Percentiles rank a stretch among this genome's conserved stretches.
Conservation (phyloP, 2,329 filamentous ascomycete genomes). For the Colletotrichum scovillei region DNA sequence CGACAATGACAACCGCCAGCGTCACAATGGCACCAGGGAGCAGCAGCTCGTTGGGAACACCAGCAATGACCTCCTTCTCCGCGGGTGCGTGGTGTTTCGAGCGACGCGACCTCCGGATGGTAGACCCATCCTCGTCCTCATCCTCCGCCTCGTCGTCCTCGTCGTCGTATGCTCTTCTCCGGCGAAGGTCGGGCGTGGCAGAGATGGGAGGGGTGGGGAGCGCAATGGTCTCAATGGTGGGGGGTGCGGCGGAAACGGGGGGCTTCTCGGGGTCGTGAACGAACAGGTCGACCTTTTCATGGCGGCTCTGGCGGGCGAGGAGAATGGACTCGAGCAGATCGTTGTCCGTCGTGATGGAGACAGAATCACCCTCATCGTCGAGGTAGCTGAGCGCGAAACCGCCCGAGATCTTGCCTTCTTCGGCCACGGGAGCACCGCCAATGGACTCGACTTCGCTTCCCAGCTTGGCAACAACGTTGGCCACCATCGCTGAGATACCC, state of each 20-base stretch:
- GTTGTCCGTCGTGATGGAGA: slow-evolving; percentile 95
- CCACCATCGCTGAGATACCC: slow-evolving; percentile 83
- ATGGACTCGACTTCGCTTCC: slow-evolving; percentile 85
- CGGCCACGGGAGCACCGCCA: slow-evolving; percentile 81
- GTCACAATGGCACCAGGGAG: slow-evolving; percentile 95
- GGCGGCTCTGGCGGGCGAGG: slow-evolving; percentile 79
- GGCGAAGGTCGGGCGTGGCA: slow-evolving; percentile 57
- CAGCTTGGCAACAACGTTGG: slow-evolving; percentile 84
- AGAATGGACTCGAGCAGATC: slow-evolving; percentile 92
- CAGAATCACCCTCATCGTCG: slow-evolving; percentile 95
- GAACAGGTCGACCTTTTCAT: slow-evolving; percentile 96
- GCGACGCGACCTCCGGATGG: slow-evolving; percentile 57
- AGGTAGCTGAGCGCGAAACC: slow-evolving; percentile 96
- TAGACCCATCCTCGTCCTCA: slow-evolving; percentile 64
- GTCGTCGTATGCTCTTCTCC: slow-evolving; percentile 58
- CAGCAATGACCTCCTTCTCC: slow-evolving; percentile 84
- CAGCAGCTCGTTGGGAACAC: slow-evolving; percentile 93
- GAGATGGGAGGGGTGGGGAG: slow-evolving; percentile 61
- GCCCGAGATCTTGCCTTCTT: slow-evolving; percentile 81
- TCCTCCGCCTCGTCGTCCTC: slow-evolving; percentile 69
- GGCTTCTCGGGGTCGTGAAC: slow-evolving; percentile 93
- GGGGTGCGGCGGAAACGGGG: slow-evolving; percentile 74
- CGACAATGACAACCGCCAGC: slow-evolving; percentile 92
- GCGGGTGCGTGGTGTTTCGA: slow-evolving; percentile 53
- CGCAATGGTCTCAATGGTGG: slow-evolving; percentile 52